phyloP scores from a whole-genome alignment of 2,329 filamentous ascomycete species.

The Fusarium musae region DNA sequence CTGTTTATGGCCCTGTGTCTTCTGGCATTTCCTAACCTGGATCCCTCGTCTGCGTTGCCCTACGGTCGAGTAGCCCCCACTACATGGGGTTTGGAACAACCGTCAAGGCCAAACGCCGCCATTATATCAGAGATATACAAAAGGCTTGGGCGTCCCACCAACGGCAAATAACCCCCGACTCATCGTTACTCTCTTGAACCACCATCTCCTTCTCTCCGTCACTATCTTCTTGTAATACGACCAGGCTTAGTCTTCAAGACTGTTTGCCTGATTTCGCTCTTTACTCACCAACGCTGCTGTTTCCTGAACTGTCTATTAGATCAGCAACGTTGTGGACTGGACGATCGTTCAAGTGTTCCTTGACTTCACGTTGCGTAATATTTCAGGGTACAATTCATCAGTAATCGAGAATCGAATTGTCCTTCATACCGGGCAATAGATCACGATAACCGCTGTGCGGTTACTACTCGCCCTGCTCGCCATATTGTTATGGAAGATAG shows the following conservation, averaged over 20 bases:
- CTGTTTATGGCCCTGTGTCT: conserved; percentile 40
- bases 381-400: conserved; percentile 13
- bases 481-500: conserved; percentile 56
- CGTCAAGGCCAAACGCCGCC: conserved; percentile 40
- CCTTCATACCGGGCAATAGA: conserved; percentile 16
- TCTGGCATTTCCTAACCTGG: conserved; percentile 55
- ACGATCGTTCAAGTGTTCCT: conserved; percentile 13
- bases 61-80: conserved; percentile 42
- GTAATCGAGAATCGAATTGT: not conserved
- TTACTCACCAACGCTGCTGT: conserved; percentile 17
- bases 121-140: conserved; percentile 47
- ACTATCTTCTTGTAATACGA: conserved; percentile 15
- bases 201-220: conserved; percentile 12
- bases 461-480: conserved; percentile 29
- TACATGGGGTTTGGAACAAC: conserved; percentile 37
- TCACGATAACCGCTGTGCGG: conserved; percentile 34
- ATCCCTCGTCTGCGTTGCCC: conserved; percentile 50
- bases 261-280: conserved; percentile 23
- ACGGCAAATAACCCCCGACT: conserved; percentile 24
- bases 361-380: conserved; percentile 24
- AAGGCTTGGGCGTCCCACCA: conserved; percentile 44
- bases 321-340: not conserved
- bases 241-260: conserved; percentile 15
- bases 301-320: conserved; percentile 9
- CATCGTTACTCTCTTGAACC: conserved; percentile 19